Evolutionary conservation across 805 yeast species (phyloP).

Genomic region (Candida silvatica): DNA sequence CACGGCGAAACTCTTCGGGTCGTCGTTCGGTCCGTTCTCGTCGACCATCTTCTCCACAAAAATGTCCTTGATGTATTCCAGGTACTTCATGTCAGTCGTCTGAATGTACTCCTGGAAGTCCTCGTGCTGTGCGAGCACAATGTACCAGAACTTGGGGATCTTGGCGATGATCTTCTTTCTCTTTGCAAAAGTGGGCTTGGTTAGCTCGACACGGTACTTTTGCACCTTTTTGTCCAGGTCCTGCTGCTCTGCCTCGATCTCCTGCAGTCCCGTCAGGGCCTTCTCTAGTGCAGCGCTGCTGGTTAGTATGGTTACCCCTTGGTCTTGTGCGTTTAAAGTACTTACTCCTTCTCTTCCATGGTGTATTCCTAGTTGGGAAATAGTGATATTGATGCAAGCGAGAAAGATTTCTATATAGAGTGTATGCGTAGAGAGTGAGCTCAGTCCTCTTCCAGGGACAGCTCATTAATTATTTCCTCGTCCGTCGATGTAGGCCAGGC

Average conservation of each 20-base stretch:
- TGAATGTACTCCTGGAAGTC: constrained; percentile 77
- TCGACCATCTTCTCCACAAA: constrained; percentile 42
- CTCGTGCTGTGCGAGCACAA: constrained; percentile 73
- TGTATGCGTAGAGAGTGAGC: not conserved
- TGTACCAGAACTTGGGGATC: constrained; percentile 81
- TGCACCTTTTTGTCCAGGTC: constrained; percentile 54
- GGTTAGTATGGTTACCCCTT: not conserved
- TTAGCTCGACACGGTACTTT: constrained; percentile 38
- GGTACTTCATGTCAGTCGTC: constrained; percentile 66
- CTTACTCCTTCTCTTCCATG: constrained; percentile 3
- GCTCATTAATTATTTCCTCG: constrained; percentile 22
- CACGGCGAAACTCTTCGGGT: constrained; percentile 35
- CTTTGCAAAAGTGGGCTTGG: constrained; percentile 48
- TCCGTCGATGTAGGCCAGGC: constrained; percentile 10
- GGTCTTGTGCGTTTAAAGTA: not conserved
- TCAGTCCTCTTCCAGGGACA: constrained; percentile 12
- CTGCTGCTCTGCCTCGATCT: constrained; percentile 42
- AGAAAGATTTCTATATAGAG: too few relatives aligned
- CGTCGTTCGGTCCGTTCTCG: constrained; percentile 19
- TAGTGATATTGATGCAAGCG: too few relatives aligned
- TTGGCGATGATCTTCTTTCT: constrained; percentile 44
- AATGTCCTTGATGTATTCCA: constrained; percentile 61
- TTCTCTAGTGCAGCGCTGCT: constrained; percentile 18
- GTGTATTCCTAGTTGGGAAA: too few relatives aligned
- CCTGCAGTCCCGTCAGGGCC: constrained; percentile 44